Percentiles rank a stretch among this genome's conserved stretches.
These are phyloP conservation scores for Vitellaria paradoxa DNA, from an alignment of 179 eudicot species.

Conservation along the genomic window DNA sequence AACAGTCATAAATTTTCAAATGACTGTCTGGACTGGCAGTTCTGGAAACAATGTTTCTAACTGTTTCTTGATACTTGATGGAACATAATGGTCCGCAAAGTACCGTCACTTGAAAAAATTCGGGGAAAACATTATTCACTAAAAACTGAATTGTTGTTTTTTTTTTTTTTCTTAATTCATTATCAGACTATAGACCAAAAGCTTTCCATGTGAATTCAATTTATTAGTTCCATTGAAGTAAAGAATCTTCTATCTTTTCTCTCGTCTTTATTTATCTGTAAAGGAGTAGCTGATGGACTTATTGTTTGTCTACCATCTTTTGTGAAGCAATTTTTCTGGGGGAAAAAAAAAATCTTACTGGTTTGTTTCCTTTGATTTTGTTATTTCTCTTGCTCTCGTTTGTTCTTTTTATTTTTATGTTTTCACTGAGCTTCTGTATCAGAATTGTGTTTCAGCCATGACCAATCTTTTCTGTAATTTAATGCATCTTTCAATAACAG, in stretches of 20 bases:
- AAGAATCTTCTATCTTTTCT: background rate
- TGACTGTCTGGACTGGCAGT: background rate
- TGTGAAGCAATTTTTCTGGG: too few relatives aligned
- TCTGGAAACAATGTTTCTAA: background rate
- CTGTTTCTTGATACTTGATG: background rate
- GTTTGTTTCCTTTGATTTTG: background rate
- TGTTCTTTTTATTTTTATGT: background rate
- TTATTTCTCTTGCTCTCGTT: background rate
- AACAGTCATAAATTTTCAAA: background rate
- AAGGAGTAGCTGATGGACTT: too few relatives aligned
- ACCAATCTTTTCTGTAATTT: background rate
- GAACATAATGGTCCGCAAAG: background rate
- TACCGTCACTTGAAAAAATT: background rate
- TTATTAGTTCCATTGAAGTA: background rate
- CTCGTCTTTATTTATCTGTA: background rate
- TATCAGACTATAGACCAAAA: background rate
- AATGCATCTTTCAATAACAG: slow-evolving; percentile 29
- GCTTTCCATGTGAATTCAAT: background rate
- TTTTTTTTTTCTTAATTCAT: background rate
- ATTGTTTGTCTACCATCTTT: too few relatives aligned
- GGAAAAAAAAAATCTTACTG: background rate
- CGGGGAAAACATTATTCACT: background rate
- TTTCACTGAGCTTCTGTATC: background rate
- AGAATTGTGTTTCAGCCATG: background rate
- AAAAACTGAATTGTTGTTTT: background rate